These are phyloP conservation scores for Daldinia loculata DNA, from an alignment of 495 filamentous ascomycete species.

Conservation along the genomic window DNA sequence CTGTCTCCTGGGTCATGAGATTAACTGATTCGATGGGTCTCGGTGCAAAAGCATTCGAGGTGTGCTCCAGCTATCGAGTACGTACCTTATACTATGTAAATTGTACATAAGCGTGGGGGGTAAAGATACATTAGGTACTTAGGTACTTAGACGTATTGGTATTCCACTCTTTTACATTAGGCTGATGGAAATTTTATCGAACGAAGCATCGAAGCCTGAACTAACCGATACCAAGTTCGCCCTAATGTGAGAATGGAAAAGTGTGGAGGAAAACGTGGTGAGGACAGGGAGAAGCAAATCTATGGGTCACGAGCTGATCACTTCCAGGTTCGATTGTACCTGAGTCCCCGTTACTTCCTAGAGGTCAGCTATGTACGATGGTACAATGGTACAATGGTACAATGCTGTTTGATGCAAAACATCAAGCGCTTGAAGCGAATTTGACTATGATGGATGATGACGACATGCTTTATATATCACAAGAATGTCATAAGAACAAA, in stretches of 20 bases:
- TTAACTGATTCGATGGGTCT: constrained; percentile 2
- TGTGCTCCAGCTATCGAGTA: background rate
- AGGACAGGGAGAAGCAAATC: constrained; percentile 21
- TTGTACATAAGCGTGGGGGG: constrained; percentile 6
- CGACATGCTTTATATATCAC: constrained; percentile 11
- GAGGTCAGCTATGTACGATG: constrained; percentile 1
- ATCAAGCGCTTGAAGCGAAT: constrained; percentile 25
- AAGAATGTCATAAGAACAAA: background rate
- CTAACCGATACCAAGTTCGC: constrained; percentile 31
- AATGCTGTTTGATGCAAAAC: constrained; percentile 3
- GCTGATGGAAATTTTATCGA: constrained; percentile 41
- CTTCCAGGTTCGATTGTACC: constrained; percentile 21
- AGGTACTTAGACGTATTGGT: background rate
- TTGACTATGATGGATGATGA: constrained; percentile 32
- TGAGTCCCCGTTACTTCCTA: constrained; percentile 8
- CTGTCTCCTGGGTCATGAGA: background rate
- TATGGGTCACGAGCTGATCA: constrained; percentile 40
- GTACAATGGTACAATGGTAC: background rate
- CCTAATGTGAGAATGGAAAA: constrained; percentile 32
- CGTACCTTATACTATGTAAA: background rate
- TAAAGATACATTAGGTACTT: constrained; percentile 7
- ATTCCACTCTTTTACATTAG: constrained; percentile 37
- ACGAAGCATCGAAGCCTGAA: constrained; percentile 41
- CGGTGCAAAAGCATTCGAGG: constrained; percentile 28
- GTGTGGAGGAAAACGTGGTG: constrained; percentile 41